Base-by-base conservation (phyloP, 2,329 filamentous ascomycete species). In the Talaromyces sp. region DNA sequence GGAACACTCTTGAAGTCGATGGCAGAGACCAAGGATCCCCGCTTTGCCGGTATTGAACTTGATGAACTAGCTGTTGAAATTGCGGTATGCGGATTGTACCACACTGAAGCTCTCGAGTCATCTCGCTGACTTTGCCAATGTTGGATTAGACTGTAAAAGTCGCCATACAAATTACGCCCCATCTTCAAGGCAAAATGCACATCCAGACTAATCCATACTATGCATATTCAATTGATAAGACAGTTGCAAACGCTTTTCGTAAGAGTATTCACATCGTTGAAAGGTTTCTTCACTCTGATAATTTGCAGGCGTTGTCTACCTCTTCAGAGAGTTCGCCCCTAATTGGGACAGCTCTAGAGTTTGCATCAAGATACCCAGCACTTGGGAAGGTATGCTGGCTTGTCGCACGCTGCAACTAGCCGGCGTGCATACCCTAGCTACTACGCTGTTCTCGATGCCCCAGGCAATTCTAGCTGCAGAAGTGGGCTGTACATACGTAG, bases 341-440 rank as follows among this genome's bases (percentile, higher is more conserved):
- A 67, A 68, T 1, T 80, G 85, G 61, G 79, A 85, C 63, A 68
- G 74, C 2, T 78, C 78, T 9, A 79, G 86, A 35, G 76, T 89
- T 31, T 88, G 84, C 67, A 86, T 89, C 75, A 89, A 89, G 70
- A 84, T 90, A 47, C 85, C 86, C 0, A 80, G 82, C 8, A 89
- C 86, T 0, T 89, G 85, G 83, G 86, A 89, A 70, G 87, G 87
- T 1, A 76, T 90, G 14, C 80, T 84, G 68, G 87, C 87, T 1
- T 89, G 86, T 66, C 80, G 79, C 3, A 76, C 77, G 3, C 77
- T 90, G 4, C 82, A 89, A 69, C 69, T 72, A 16, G 74, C 79
- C 10, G 84, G 85, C 1, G 84, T 89, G n/a, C 76, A 80, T 1
- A 89, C 87, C 0, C 76, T 89, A 2, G 86, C 85, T 0, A 90